These are phyloP conservation scores for Tephrocybe sp. DNA, from an alignment of 768 basidiomycete species.

Conservation along the genomic window DNA sequence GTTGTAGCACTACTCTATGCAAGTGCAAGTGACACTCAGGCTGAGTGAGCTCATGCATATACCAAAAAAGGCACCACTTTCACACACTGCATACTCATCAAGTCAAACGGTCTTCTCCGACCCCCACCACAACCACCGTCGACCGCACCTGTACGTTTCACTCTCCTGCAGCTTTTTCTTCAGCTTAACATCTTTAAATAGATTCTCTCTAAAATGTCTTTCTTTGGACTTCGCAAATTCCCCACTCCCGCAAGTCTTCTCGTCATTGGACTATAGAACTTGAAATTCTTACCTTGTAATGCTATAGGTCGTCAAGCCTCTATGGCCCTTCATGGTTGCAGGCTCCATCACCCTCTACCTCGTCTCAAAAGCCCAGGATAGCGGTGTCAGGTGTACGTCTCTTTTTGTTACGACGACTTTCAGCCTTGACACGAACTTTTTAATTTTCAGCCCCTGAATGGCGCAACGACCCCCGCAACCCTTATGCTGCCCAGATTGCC, in stretches of 20 bases:
- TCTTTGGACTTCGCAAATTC: slow-evolving; percentile 82
- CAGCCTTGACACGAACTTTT: slow-evolving; percentile 8
- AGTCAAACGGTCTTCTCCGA: slow-evolving; percentile 42
- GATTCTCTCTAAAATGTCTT: slow-evolving; percentile 62
- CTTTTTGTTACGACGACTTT: background rate
- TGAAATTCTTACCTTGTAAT: slow-evolving; percentile 11
- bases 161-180: slow-evolving; percentile 1
- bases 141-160: slow-evolving; percentile 8
- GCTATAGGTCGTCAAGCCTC: slow-evolving; percentile 61
- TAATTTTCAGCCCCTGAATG: slow-evolving; percentile 55
- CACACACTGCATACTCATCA: slow-evolving; percentile 35
- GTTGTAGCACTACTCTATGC: background rate
- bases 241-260: slow-evolving; percentile 64
- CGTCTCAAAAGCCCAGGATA: slow-evolving; percentile 66
- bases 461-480: slow-evolving; percentile 79
- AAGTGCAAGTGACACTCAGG: background rate
- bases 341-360: slow-evolving; percentile 65
- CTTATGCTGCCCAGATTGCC: slow-evolving; percentile 77
- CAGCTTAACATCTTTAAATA: slow-evolving; percentile 8
- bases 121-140: slow-evolving; percentile 25
- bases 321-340: slow-evolving; percentile 82
- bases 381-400: slow-evolving; percentile 68
- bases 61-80: slow-evolving; percentile 26
- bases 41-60: slow-evolving; percentile 6
- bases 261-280: background rate